Conservation (phyloP, 2,329 filamentous ascomycete genomes). For the Dothideomycetidae sp. region DNA sequence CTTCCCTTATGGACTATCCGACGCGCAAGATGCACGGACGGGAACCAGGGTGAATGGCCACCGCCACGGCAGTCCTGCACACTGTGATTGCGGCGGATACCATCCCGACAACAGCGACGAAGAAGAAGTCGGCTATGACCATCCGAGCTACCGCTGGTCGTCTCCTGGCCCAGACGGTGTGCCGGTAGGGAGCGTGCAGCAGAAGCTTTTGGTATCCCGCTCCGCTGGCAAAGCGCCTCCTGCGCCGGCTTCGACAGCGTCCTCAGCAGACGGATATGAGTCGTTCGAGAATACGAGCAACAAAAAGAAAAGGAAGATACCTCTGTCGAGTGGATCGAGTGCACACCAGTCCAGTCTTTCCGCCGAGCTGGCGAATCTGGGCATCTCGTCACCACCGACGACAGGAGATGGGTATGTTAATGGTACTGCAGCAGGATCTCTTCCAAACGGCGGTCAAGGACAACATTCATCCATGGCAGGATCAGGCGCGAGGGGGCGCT, state of each 20-base stretch:
- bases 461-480: slow-evolving; percentile 39
- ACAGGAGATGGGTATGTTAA: slow-evolving; percentile 29
- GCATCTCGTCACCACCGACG: slow-evolving; percentile 32
- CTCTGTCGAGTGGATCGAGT: slow-evolving; percentile 61
- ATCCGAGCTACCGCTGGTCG: slow-evolving; percentile 25
- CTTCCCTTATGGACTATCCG: slow-evolving; percentile 38
- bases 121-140: slow-evolving; percentile 31
- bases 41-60: slow-evolving; percentile 9
- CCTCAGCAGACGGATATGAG: slow-evolving; percentile 78
- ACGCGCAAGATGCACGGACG: slow-evolving; percentile 15
- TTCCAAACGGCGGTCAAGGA: slow-evolving; percentile 23
- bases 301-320: slow-evolving; percentile 98
- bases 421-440: slow-evolving; percentile 23
- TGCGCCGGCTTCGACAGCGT: slow-evolving; percentile 43
- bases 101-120: slow-evolving; percentile 47
- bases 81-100: slow-evolving; percentile 32
- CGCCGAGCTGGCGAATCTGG: slow-evolving; percentile 51
- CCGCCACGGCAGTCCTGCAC: slow-evolving; percentile 13
- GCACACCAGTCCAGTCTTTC: slow-evolving; percentile 45
- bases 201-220: slow-evolving; percentile 24
- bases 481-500: slow-evolving; percentile 67
- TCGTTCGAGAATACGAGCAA: slow-evolving; percentile 98
- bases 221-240: slow-evolving; percentile 19
- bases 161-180: slow-evolving; percentile 24
- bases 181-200: slow-evolving; percentile 21